phyloP scores from a whole-genome alignment of 2,329 filamentous ascomycete species.

The Colletotrichum navitas region DNA sequence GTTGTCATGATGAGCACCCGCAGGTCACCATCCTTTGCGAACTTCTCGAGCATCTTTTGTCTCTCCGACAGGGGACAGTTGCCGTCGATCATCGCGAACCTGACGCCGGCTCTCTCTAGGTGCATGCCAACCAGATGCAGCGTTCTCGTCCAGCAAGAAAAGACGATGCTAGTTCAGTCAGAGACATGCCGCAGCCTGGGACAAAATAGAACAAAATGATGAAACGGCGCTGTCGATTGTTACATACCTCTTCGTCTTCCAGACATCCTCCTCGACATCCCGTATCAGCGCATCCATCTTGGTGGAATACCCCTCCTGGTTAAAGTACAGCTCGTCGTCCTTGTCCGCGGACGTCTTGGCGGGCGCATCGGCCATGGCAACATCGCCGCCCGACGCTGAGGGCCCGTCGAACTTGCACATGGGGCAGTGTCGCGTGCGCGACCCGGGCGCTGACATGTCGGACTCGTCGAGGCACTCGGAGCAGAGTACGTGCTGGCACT shows the following conservation, averaged over 20 bases:
- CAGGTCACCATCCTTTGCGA: conserved; percentile 46
- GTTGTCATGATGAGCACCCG: conserved; percentile 65
- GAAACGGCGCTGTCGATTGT: background rate
- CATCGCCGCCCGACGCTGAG: background rate
- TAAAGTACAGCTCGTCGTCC: conserved; percentile 47
- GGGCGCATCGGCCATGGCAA: conserved; percentile 13
- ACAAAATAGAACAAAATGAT: too few species aligned
- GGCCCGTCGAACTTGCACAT: conserved; percentile 42
- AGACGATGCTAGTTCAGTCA: conserved; percentile 54
- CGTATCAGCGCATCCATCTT: conserved; percentile 51
- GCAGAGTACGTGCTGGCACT: conserved; percentile 51
- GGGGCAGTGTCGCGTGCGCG: conserved; percentile 43
- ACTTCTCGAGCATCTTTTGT: conserved; percentile 54
- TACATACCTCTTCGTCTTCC: conserved; percentile 47
- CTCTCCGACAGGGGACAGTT: conserved; percentile 52
- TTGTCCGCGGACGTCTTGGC: conserved; percentile 2
- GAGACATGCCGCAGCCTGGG: background rate
- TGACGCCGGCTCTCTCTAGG: conserved; percentile 47
- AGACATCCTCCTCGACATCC: conserved; percentile 47
- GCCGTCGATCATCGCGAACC: conserved; percentile 59
- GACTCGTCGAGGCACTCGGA: conserved; percentile 48
- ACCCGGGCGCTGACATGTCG: background rate
- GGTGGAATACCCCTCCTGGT: conserved; percentile 47
- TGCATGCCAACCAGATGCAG: conserved; percentile 53
- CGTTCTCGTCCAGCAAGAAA: conserved; percentile 61